These are phyloP conservation scores for Coemansia sp. DNA, from an alignment of 192 early-diverging fungal genomes.

Conservation along the genomic window DNA sequence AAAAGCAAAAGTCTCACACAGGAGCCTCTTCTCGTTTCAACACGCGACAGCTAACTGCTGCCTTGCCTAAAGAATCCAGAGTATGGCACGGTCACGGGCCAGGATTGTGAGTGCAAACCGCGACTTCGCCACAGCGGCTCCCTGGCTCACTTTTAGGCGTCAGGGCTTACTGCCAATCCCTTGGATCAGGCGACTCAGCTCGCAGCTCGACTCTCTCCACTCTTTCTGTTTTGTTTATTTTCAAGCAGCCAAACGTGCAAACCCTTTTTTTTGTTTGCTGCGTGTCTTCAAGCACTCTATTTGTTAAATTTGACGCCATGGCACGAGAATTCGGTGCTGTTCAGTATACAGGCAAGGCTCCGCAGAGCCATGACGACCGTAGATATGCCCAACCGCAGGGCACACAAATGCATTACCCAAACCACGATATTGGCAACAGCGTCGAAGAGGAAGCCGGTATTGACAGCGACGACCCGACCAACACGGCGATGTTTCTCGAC, in stretches of 20 bases:
- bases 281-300: too few species aligned
- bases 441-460: conserved; percentile 4
- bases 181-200: too few species aligned
- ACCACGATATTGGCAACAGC: not conserved
- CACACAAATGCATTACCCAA: not conserved
- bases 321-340: not conserved
- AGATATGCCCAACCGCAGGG: not conserved
- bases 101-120: too few species aligned
- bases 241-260: too few species aligned
- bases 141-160: too few species aligned
- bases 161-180: too few species aligned
- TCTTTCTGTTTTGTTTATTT: too few species aligned
- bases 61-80: not conserved
- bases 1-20: too few species aligned
- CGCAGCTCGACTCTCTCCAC: too few species aligned
- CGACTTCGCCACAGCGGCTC: too few species aligned
- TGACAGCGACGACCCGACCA: conserved; percentile 45
- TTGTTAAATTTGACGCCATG: not conserved
- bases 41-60: not conserved
- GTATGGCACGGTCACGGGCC: not conserved
- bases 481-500: conserved; percentile 50
- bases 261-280: too few species aligned
- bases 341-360: not conserved
- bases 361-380: not conserved
- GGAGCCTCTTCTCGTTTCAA: too few species aligned